A percentile compares a stretch with the other conserved stretches of the same genome.
These are phyloP conservation scores for Diplogelasinospora grovesii DNA, from an alignment of 495 filamentous ascomycete species.

Conservation along the genomic window DNA sequence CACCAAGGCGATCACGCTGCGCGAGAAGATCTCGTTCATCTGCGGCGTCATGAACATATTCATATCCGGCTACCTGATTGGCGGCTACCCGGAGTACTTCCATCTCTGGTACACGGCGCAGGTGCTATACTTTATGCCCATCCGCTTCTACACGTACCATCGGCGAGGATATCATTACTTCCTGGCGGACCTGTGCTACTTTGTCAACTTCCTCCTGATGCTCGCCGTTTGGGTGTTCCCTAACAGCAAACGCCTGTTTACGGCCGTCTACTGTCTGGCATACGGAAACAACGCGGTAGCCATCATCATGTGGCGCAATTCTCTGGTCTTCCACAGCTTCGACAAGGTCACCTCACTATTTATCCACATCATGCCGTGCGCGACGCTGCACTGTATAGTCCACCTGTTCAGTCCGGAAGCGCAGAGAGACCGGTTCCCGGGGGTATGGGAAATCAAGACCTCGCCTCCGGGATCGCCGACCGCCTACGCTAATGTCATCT, in stretches of 20 bases:
- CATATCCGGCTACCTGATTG: slow-evolving; percentile 89
- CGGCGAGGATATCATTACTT: slow-evolving; percentile 94
- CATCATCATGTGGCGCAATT: slow-evolving; percentile 99
- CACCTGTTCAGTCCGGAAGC: slow-evolving; percentile 64
- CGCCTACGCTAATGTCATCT: slow-evolving; percentile 67
- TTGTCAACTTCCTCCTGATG: slow-evolving; percentile 83
- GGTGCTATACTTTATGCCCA: slow-evolving; percentile 90
- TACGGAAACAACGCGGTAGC: slow-evolving; percentile 96
- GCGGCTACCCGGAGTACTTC: slow-evolving; percentile 77
- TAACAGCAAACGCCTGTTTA: slow-evolving; percentile 82
- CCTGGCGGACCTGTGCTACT: slow-evolving; percentile 94
- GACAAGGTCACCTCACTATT: slow-evolving; percentile 96
- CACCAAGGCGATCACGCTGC: slow-evolving; percentile 74
- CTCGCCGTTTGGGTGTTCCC: slow-evolving; percentile 89
- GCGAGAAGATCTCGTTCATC: slow-evolving; percentile 95
- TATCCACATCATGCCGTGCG: slow-evolving; percentile 98
- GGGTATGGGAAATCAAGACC: slow-evolving; percentile 73
- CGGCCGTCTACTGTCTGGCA: slow-evolving; percentile 84
- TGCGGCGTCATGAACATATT: slow-evolving; percentile 95
- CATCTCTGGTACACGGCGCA: slow-evolving; percentile 87
- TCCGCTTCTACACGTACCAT: slow-evolving; percentile 86
- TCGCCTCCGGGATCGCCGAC: slow-evolving; percentile 61
- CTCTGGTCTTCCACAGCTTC: slow-evolving; percentile 93
- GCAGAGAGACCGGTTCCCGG: slow-evolving; percentile 72
- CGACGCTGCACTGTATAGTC: slow-evolving; percentile 83